Evolutionary conservation across 805 yeast species (phyloP), one percentile per base, ranked within the genome.

Genomic region (Sugiyamaella mastotermitis): DNA sequence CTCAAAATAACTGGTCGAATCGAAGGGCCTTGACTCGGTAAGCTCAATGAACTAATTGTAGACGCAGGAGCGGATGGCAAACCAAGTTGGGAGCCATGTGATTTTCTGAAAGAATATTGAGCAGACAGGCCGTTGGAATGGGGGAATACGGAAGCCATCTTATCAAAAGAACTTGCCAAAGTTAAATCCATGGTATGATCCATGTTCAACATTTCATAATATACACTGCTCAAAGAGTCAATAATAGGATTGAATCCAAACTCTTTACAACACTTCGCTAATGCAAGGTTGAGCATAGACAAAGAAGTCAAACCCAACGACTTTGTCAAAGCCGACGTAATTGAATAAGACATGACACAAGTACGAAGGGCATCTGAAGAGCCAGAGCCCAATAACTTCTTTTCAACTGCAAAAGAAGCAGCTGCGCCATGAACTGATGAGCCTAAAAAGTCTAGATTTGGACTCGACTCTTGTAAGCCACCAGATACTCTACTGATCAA

Each of bases 161-260:
- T 32, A 19, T 39, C 43, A 15, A 25, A 29, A 3, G 41, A 24
- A 20, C 43, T 15, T 4, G 36, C 31, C 4, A 28, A 28, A n/a
- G 30, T 30, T 11, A 37, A 30, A 18, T 41, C 46, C 11, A 34
- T 9, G 3, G 37, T 21, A 4, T 32, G 37, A 45, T 80, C 86
- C 30, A 66, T 66, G 27, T 77, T 53, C 4, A 83, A 66, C 20
- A 73, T 60, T 37, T 72, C 77, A 53, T 78, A 80, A 49, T 81
- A 73, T 2, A 83, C 68, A 47, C 82, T 90, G 45, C 83, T 72
- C 19, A 85, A 57, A 2, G 83, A 79, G 42, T 69, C 69, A 41
- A 82, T 61, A n/a, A 79, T 68, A 2, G 69, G 55, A 51, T 85
- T 87, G 55, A 84, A 84, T 1, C 94, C 94, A 62, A 79, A 84